Evolutionary conservation across 495 filamentous ascomycete genomes (phyloP).

Genomic region (Penicillium odoratum): DNA sequence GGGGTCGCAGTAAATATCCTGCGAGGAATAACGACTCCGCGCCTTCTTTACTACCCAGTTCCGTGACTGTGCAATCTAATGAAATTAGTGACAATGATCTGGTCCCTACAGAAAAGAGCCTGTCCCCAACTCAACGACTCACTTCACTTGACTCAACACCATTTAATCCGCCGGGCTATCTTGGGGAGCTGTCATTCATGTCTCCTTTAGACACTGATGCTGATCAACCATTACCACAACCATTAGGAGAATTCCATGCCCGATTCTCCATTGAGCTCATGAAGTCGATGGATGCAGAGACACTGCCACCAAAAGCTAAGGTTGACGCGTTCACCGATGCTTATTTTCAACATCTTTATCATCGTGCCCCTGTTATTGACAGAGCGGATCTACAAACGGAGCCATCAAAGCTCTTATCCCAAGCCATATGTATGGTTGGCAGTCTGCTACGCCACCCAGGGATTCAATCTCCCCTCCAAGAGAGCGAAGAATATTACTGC

Average conservation of each 20-base stretch:
- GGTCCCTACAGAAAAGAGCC: too few species aligned
- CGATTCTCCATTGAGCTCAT: background rate
- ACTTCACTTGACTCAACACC: background rate
- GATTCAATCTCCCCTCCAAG: conserved; percentile 5
- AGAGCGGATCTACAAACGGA: background rate
- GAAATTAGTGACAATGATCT: background rate
- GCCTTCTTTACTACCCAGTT: background rate
- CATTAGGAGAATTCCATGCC: background rate
- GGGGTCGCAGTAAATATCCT: background rate
- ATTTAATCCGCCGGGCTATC: background rate
- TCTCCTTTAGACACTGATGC: background rate
- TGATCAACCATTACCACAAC: background rate
- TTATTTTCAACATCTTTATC: background rate
- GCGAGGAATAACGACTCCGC: background rate
- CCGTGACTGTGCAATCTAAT: background rate
- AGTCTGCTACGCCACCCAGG: conserved; percentile 9
- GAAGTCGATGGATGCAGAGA: background rate
- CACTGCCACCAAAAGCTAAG: background rate
- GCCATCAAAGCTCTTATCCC: background rate
- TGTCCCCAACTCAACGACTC: background rate
- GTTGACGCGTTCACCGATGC: background rate
- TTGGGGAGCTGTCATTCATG: background rate
- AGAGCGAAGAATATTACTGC: conserved; percentile 13
- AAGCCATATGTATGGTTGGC: background rate
- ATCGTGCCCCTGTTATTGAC: background rate